Conservation (phyloP, 306 rosid genomes). For the Gillenia trifoliata region DNA sequence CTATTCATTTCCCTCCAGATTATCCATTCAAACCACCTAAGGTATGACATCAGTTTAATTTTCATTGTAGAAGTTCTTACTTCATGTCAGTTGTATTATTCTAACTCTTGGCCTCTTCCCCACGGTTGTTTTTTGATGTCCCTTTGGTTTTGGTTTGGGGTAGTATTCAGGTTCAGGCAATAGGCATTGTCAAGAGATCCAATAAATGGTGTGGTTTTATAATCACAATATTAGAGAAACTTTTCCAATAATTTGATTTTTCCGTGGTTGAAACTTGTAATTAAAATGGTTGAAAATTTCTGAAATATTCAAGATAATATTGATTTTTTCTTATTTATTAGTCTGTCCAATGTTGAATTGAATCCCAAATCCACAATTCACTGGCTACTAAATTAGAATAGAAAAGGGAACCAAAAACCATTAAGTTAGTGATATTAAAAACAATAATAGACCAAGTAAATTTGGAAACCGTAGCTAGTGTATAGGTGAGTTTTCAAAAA, state of each 20-base stretch:
- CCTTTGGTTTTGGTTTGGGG: background rate
- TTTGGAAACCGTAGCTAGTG: background rate
- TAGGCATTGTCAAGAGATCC: background rate
- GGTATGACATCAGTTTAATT: conserved; percentile 30
- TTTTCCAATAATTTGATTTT: background rate
- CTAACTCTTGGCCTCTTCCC: background rate
- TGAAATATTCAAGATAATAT: background rate
- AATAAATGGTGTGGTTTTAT: background rate
- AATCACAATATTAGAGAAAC: background rate
- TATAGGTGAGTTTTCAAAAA: background rate
- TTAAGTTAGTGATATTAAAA: background rate
- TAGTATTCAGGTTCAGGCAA: background rate
- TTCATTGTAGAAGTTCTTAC: background rate
- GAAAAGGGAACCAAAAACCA: background rate
- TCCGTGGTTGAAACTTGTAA: background rate
- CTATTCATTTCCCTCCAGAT: conserved; percentile 88
- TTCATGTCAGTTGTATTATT: background rate
- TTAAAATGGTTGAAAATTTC: too few relatives aligned
- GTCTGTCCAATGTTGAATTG: background rate
- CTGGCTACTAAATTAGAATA: background rate
- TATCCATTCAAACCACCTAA: conserved; percentile 85
- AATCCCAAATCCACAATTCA: background rate
- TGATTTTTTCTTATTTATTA: background rate
- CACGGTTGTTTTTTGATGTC: too few relatives aligned
- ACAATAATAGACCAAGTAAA: background rate